Evolutionary conservation across 129 eudicot species (phyloP).

Genomic region (Calendula officinalis): DNA sequence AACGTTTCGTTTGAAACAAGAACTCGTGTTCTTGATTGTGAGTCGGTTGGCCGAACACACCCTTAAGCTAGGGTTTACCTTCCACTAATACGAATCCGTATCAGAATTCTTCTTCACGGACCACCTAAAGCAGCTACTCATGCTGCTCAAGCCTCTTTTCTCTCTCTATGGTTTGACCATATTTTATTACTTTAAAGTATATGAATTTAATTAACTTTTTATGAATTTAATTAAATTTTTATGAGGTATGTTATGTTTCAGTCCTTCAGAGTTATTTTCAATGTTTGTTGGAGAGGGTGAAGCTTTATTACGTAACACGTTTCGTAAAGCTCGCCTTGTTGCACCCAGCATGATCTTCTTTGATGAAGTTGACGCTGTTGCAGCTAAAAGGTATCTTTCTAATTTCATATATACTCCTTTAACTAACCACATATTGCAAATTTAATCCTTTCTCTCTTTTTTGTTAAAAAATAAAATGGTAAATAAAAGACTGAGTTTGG

Average conservation of each 20-base stretch:
- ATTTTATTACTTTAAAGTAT: slow-evolving; percentile 4
- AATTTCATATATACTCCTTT: too few species aligned
- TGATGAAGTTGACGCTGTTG: slow-evolving; percentile 92
- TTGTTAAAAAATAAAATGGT: too few species aligned
- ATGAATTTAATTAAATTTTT: slow-evolving; percentile 5
- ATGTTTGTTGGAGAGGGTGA: slow-evolving; percentile 99
- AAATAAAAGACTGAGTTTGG: too few species aligned
- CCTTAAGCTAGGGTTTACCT: too few species aligned
- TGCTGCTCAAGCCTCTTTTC: slow-evolving; percentile 94
- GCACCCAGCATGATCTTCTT: slow-evolving; percentile 96
- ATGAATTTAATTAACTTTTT: background rate
- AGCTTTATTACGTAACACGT: slow-evolving; percentile 81
- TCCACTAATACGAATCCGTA: too few species aligned
- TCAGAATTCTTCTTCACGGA: slow-evolving; percentile 96
- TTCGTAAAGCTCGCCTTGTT: slow-evolving; percentile 91
- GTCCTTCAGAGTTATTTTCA: slow-evolving; percentile 87
- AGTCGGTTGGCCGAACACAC: too few species aligned
- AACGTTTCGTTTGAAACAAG: too few species aligned
- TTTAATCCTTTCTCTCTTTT: background rate
- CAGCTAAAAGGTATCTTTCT: slow-evolving; percentile 82
- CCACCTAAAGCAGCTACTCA: slow-evolving; percentile 99
- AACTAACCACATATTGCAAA: slow-evolving; percentile 6
- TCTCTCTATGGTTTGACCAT: slow-evolving; percentile 68
- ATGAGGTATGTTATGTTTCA: slow-evolving; percentile 31
- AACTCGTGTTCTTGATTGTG: too few species aligned